These are phyloP conservation scores for Russula lepida DNA, from an alignment of 768 basidiomycete species.

Conservation along the genomic window DNA sequence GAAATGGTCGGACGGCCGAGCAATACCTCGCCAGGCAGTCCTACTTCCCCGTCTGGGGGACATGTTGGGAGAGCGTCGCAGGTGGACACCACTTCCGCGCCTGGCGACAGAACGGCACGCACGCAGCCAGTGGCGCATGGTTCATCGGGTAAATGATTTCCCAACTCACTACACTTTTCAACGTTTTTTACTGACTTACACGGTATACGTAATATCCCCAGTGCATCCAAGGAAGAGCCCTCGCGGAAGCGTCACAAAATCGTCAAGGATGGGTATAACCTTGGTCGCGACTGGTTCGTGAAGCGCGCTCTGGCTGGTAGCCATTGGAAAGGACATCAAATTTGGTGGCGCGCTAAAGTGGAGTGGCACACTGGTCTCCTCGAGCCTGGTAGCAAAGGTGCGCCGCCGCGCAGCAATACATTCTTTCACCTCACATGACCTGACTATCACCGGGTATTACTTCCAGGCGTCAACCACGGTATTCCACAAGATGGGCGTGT, in stretches of 20 bases:
- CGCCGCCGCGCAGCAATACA: constrained; percentile 9
- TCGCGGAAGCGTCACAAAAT: constrained; percentile 65
- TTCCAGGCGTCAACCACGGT: constrained; percentile 66
- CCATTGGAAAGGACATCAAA: constrained; percentile 42
- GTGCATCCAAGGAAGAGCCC: constrained; percentile 69
- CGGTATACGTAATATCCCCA: constrained; percentile 23
- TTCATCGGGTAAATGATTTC: constrained; percentile 48
- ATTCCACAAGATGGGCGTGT: constrained; percentile 75
- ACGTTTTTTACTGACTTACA: too few species aligned
- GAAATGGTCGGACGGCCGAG: constrained; percentile 59
- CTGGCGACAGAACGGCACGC: constrained; percentile 80
- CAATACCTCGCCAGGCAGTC: constrained; percentile 68
- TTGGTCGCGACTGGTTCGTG: constrained; percentile 74
- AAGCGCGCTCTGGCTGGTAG: constrained; percentile 52
- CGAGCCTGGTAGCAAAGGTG: constrained; percentile 60
- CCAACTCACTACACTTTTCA: not conserved
- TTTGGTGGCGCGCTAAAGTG: constrained; percentile 70
- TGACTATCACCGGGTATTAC: not conserved
- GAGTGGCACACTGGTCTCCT: constrained; percentile 69
- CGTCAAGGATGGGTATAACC: constrained; percentile 69
- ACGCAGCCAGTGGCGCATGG: constrained; percentile 70
- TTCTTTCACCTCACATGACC: not conserved
- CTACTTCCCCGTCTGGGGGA: constrained; percentile 72
- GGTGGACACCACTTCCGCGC: constrained; percentile 88
- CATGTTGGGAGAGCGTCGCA: constrained; percentile 80